Percentiles rank a stretch among this genome's conserved stretches.
These are phyloP conservation scores for Aegle marmelos DNA, from an alignment of 345 rosid species.

Conservation along the genomic window DNA sequence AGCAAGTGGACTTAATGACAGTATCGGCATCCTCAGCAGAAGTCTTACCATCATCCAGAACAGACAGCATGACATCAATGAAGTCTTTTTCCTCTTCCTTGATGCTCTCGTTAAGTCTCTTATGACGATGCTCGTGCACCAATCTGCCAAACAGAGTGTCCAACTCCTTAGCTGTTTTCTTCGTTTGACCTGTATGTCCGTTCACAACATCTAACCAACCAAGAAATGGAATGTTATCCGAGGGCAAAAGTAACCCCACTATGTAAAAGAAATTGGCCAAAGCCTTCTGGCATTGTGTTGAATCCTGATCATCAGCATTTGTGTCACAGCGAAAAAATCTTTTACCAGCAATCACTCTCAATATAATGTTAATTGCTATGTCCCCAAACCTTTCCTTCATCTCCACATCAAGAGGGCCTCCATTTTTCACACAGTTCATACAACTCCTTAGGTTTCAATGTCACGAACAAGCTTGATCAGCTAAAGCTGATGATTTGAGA, in stretches of 20 bases:
- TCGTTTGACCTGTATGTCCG: slow-evolving; percentile 29
- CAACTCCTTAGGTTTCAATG: slow-evolving; percentile 18
- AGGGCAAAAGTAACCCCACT: slow-evolving; percentile 17
- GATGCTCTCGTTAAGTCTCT: slow-evolving; percentile 3
- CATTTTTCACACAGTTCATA: slow-evolving; percentile 18
- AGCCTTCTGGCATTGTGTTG: slow-evolving; percentile 21
- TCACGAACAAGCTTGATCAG: slow-evolving; percentile 29
- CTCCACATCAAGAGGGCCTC: slow-evolving; percentile 15
- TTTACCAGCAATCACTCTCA: slow-evolving; percentile 28
- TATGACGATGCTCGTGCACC: slow-evolving; percentile 34
- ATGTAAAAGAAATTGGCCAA: slow-evolving; percentile 18
- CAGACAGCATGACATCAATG: slow-evolving; percentile 50
- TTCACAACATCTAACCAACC: slow-evolving; percentile 31
- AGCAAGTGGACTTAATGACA: slow-evolving; percentile 51
- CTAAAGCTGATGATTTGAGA: slow-evolving; percentile 29
- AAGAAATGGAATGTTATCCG: slow-evolving; percentile 31
- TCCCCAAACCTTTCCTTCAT: slow-evolving; percentile 26
- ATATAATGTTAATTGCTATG: slow-evolving; percentile 28
- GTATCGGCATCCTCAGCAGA: slow-evolving; percentile 44
- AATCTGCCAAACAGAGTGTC: slow-evolving; percentile 38
- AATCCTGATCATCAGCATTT: slow-evolving; percentile 9
- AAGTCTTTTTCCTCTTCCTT: slow-evolving; percentile 31
- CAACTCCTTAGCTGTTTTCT: slow-evolving; percentile 33
- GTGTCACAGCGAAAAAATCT: slow-evolving; percentile 5
- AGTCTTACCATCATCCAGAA: slow-evolving; percentile 32